Evolutionary conservation across 2,329 filamentous ascomycete species (phyloP).

Genomic region (Talaromyces sp.): DNA sequence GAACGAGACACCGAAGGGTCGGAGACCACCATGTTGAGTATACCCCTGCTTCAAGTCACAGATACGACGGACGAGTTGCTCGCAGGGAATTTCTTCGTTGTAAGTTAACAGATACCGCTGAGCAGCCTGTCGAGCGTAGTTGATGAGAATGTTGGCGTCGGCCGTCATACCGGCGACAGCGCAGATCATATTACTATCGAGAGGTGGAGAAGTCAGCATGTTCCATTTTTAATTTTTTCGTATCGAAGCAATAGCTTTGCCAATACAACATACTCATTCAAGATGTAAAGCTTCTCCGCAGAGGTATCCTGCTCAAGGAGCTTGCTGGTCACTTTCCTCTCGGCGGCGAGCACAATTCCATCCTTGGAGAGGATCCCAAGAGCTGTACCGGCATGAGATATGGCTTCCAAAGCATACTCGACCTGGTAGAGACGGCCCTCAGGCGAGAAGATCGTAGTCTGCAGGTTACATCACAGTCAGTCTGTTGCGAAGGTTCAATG

Average conservation of each 20-base stretch:
- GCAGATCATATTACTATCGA: slow-evolving; percentile 93
- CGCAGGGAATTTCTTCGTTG: slow-evolving; percentile 99
- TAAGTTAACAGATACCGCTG: slow-evolving; percentile 98
- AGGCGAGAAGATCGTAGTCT: slow-evolving; percentile 99
- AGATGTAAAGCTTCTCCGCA: slow-evolving; percentile 98
- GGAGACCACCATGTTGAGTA: slow-evolving; percentile 96
- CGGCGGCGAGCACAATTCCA: slow-evolving; percentile 94
- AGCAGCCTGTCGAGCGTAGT: slow-evolving; percentile 94
- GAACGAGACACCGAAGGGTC: slow-evolving; percentile 97
- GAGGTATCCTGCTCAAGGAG: slow-evolving; percentile 98
- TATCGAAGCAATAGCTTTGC: background rate
- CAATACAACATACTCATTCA: slow-evolving; percentile 72
- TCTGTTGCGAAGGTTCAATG: slow-evolving; percentile 25
- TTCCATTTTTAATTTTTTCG: background rate
- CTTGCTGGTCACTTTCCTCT: slow-evolving; percentile 99
- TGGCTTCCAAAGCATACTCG: slow-evolving; percentile 97
- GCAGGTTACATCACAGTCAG: slow-evolving; percentile 25
- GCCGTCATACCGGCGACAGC: slow-evolving; percentile 98
- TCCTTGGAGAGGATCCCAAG: slow-evolving; percentile 96
- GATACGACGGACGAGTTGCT: slow-evolving; percentile 91
- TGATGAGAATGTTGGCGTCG: slow-evolving; percentile 99
- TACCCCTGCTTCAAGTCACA: slow-evolving; percentile 99
- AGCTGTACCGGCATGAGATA: slow-evolving; percentile 95
- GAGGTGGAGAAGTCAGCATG: background rate
- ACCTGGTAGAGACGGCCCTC: slow-evolving; percentile 98